Base-by-base conservation (phyloP, 2,329 filamentous ascomycete genomes). In the Ophiobolus disseminans region DNA sequence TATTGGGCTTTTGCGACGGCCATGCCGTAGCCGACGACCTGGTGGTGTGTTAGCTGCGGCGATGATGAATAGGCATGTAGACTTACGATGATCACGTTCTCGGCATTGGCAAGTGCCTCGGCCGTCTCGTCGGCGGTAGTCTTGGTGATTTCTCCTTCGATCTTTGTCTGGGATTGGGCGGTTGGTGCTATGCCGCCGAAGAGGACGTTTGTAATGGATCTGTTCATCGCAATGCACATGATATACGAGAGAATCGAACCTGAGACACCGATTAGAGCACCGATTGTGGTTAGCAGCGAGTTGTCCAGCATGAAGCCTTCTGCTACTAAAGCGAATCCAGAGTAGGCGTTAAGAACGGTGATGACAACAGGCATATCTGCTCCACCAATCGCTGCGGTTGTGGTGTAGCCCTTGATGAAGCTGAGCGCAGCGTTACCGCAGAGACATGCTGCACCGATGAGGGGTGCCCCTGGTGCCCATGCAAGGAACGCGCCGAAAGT, bases 351-450 rank as follows among this genome's bases (percentile, higher is more conserved):
- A 16, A 96, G 75, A 1, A 96, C 91, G 0, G 90, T 95, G 55
- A 95, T 95, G 23, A 94, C 90, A 4, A 95, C 90, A 11, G 88
- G 91, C 91, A 96, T 96, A 66, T 96, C 91, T 10, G 91, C 91
- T n/a, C 91, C 91, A 17, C 91, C 91, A 64, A 96, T 95, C 0
- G 90, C 90, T 2, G 91, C 83, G 0, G 91, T 96, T 0, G 91
- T 95, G 0, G 91, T 96, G 66, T 85, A 95, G 6, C 91, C 91
- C 70, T 96, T 93, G 53, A 88, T 76, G 71, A 96, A 96, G 51
- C 88, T 92, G 19, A 96, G 77, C 0, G 83, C 77, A 0, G 91
- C 86, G 67, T 89, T 96, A 31, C 88, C 88, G 20, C 86, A 84
- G 1, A 96, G 77, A 36, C 89, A 91, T 1, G 84, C 85, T 1